These are phyloP conservation scores for Hypoxylon fragiforme DNA, from an alignment of 495 filamentous ascomycete genomes.

Conservation along the genomic window DNA sequence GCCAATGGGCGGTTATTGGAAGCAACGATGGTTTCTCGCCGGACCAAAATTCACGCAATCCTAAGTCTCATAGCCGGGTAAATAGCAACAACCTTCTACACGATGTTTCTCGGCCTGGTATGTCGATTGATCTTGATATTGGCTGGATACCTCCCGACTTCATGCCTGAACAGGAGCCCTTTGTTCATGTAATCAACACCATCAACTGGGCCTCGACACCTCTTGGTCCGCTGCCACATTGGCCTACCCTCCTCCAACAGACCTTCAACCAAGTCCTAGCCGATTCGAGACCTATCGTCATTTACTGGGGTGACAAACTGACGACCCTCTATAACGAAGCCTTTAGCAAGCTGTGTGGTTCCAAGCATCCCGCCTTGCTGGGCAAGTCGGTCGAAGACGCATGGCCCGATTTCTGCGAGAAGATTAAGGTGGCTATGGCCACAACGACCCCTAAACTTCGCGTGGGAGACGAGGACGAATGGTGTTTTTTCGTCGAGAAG, in stretches of 20 bases:
- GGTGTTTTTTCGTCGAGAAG: conserved; percentile 66
- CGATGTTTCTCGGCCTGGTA: conserved; percentile 36
- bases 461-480: conserved; percentile 69
- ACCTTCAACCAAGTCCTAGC: conserved; percentile 72
- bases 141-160: conserved; percentile 69
- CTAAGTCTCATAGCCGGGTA: neutral
- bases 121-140: conserved; percentile 46
- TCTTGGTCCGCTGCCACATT: conserved; percentile 67
- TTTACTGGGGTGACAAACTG: conserved; percentile 70
- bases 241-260: conserved; percentile 63
- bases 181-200: conserved; percentile 66
- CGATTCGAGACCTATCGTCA: conserved; percentile 69
- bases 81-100: conserved; percentile 12
- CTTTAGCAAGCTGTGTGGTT: conserved; percentile 66
- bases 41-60: neutral
- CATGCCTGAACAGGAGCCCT: conserved; percentile 57
- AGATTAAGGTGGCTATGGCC: conserved; percentile 61
- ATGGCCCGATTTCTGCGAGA: conserved; percentile 70
- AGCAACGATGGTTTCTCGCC: conserved; percentile 5
- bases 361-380: conserved; percentile 70
- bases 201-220: conserved; percentile 66
- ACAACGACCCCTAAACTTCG: conserved; percentile 54
- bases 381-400: conserved; percentile 63
- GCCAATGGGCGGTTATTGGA: conserved; percentile 19
- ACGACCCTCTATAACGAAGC: conserved; percentile 75